phyloP scores from a whole-genome alignment of 2,329 filamentous ascomycete genomes.

The Bisporella sp. region DNA sequence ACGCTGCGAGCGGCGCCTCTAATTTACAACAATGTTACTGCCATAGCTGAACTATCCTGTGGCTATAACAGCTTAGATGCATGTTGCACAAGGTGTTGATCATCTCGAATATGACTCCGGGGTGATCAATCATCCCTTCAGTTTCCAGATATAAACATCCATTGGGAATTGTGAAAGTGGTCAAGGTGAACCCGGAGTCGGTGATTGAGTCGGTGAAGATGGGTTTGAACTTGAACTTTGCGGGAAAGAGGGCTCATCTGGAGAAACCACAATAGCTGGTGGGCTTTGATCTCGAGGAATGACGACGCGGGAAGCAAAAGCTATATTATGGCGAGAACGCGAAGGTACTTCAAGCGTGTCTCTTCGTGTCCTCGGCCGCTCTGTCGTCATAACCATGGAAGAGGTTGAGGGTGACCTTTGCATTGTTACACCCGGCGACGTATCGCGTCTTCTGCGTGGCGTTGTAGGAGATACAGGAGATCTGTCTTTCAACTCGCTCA shows the following conservation, averaged over 20 bases:
- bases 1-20: no score
- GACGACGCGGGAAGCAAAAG: neutral
- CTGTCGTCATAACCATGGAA: neutral
- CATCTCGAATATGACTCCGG: no score
- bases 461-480: constrained; percentile 7
- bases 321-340: constrained; percentile 26
- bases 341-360: constrained; percentile 29
- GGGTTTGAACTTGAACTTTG: no score
- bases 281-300: constrained; percentile 4
- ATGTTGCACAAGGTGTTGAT: no score
- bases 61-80: no score
- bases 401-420: constrained; percentile 6
- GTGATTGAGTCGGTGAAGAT: no score
- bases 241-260: constrained; percentile 1
- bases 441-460: constrained; percentile 13
- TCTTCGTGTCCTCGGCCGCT: constrained; percentile 11
- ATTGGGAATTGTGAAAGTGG: no score
- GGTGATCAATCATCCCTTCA: no score
- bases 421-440: constrained; percentile 8
- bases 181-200: no score
- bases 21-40: no score
- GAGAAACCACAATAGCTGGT: constrained; percentile 17
- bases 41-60: no score
- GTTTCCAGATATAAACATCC: no score
- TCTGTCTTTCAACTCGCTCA: constrained; percentile 9